Evolutionary conservation across 2,329 filamentous ascomycete genomes (phyloP), one percentile per base, ranked within the genome.

Genomic region (Periconia macrospinosa): DNA sequence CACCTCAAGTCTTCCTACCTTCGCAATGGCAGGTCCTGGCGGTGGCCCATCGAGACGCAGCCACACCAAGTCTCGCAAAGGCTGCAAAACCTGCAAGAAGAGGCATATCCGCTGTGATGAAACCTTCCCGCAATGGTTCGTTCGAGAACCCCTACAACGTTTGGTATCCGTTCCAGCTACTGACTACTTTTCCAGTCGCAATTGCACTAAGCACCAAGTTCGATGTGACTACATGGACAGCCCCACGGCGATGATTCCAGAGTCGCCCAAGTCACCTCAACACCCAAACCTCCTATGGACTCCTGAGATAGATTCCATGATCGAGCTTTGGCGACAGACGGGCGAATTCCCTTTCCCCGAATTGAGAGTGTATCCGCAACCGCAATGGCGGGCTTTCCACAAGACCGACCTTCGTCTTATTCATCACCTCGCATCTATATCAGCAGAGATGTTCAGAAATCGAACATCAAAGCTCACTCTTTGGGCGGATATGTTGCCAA

Each of bases 181-280:
- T 75, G 55, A 72, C 57, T n/a, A 45, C 18, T 52, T 30, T 20
- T 41, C 17, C 69, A 96, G 92, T 79, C 91, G 91, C 69, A 99
- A 99, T 77, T 99, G 94, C 78, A 97, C 93, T 57, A 99, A 97
- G 79, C 94, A 99, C 79, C 96, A 97, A 79, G 94, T 95, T 67
- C 90, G 92, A 69, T 99, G 94, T 77, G 94, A 96, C 66, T 99
- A 97, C 80, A 95, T 96, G 82, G 92, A 97, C 72, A 86, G 87
- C 69, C 85, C 89, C 46, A 81, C 85, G 44, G 82, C 87, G 53
- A 86, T 89, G 56, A 76, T 78, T 47, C 81, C 83, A 60, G 81
- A 81, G 58, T 78, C 76, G 52, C 72, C 77, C 49, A 75, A 75
- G 54, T 76, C 80, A 57, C 79, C 80, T 44, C 80, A 81, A 58